phyloP scores from a whole-genome alignment of 148 eudicot genomes.

The Simmondsia chinensis region DNA sequence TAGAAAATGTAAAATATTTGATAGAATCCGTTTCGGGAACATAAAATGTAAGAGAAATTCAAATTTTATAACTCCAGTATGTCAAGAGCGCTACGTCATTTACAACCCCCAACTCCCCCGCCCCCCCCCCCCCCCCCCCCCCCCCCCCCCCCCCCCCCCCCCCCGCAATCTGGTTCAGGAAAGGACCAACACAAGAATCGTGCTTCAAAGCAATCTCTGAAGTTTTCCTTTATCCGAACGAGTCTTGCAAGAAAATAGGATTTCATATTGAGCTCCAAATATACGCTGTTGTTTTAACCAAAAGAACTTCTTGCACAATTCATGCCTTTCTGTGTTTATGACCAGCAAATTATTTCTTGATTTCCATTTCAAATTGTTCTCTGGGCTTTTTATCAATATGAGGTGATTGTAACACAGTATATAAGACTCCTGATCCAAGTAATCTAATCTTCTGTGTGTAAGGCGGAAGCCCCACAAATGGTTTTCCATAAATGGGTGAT shows the following conservation, averaged over 20 bases:
- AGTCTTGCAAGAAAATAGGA: constrained; percentile 26
- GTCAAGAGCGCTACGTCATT: too few relatives aligned
- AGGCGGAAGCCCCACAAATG: constrained; percentile 7
- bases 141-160: too few relatives aligned
- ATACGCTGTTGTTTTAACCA: constrained; percentile 35
- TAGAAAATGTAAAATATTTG: constrained; percentile 4
- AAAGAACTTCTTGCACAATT: constrained; percentile 28
- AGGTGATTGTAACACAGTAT: constrained; percentile 28
- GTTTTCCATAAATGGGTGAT: constrained; percentile 10
- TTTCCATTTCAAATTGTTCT: constrained; percentile 27
- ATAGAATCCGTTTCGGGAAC: background rate
- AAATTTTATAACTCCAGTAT: background rate
- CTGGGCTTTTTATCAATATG: constrained; percentile 26
- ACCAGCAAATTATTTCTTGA: constrained; percentile 16
- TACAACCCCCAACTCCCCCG: too few relatives aligned
- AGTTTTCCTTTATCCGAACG: too few relatives aligned
- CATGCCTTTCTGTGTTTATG: constrained; percentile 23
- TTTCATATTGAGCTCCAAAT: constrained; percentile 24
- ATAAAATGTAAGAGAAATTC: constrained; percentile 2
- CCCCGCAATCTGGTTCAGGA: too few relatives aligned
- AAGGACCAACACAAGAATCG: too few relatives aligned
- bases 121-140: too few relatives aligned
- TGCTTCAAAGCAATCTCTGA: too few relatives aligned
- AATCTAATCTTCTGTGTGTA: constrained; percentile 12
- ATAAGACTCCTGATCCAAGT: constrained; percentile 15